These are phyloP conservation scores for Clonostachys solani DNA, from an alignment of 2,329 filamentous ascomycete species.

Conservation along the genomic window DNA sequence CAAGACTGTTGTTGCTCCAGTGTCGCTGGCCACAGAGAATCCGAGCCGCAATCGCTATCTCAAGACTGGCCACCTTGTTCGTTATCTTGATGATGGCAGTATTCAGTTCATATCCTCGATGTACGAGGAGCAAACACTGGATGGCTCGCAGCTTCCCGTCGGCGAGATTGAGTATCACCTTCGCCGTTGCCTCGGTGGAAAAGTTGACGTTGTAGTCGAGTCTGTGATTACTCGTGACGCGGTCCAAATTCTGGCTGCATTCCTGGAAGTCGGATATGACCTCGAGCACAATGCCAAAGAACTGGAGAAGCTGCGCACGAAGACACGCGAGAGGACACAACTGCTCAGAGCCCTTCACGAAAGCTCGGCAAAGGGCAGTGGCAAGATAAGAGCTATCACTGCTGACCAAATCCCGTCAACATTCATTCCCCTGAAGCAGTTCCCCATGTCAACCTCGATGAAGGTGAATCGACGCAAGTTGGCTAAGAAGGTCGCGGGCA, in stretches of 20 bases:
- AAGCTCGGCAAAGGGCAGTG: slow-evolving; percentile 16
- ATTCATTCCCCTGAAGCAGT: slow-evolving; percentile 40
- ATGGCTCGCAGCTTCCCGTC: slow-evolving; percentile 32
- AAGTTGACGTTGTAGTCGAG: slow-evolving; percentile 44
- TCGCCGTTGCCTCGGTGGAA: slow-evolving; percentile 38
- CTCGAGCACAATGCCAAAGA: slow-evolving; percentile 29
- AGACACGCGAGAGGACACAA: slow-evolving; percentile 33
- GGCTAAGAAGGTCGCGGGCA: slow-evolving; percentile 33
- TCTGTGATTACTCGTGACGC: slow-evolving; percentile 38
- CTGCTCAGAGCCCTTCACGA: background rate
- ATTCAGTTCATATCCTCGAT: slow-evolving; percentile 42
- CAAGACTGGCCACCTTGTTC: slow-evolving; percentile 46
- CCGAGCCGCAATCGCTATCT: slow-evolving; percentile 29
- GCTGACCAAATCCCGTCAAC: slow-evolving; percentile 37
- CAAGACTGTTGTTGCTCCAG: slow-evolving; percentile 8
- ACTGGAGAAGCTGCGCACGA: slow-evolving; percentile 27
- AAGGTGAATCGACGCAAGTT: slow-evolving; percentile 45
- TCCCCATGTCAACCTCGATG: slow-evolving; percentile 44
- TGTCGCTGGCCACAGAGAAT: slow-evolving; percentile 10
- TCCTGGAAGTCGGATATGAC: slow-evolving; percentile 40
- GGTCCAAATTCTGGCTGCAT: slow-evolving; percentile 37
- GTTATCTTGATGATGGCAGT: slow-evolving; percentile 41
- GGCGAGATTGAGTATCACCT: slow-evolving; percentile 41
- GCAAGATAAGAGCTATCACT: background rate
- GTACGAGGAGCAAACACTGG: slow-evolving; percentile 32